Conservation (phyloP, 352 stramenopile species). For the Globisporangium apiculatum region DNA sequence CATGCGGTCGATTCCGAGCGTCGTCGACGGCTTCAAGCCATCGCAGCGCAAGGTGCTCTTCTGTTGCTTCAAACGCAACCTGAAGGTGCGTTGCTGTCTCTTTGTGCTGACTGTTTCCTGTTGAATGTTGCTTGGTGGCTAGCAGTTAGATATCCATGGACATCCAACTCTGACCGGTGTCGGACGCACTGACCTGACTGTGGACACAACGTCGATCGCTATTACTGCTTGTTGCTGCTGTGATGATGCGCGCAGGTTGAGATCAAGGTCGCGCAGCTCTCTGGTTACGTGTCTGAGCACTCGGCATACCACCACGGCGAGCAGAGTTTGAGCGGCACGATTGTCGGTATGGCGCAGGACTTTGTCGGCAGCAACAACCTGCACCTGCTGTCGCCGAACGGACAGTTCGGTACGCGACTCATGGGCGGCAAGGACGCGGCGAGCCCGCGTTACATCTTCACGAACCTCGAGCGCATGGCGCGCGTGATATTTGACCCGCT, state of each 20-base stretch:
- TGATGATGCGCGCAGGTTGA: slow-evolving; percentile 36
- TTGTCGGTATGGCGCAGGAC: slow-evolving; percentile 98
- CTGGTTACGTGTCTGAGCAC: slow-evolving; percentile 96
- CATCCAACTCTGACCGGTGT: too few relatives aligned
- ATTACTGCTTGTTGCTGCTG: too few relatives aligned
- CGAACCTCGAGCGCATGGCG: slow-evolving; percentile 83
- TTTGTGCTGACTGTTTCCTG: not conserved
- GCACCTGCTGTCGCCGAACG: slow-evolving; percentile 91
- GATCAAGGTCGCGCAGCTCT: slow-evolving; percentile 92
- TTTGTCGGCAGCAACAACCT: slow-evolving; percentile 99
- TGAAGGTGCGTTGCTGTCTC: slow-evolving; percentile 78
- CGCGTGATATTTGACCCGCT: slow-evolving; percentile 83
- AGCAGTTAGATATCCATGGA: too few relatives aligned
- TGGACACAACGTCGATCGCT: too few relatives aligned
- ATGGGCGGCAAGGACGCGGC: slow-evolving; percentile 95
- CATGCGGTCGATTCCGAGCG: slow-evolving; percentile 92
- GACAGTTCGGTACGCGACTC: slow-evolving; percentile 97
- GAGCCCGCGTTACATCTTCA: slow-evolving; percentile 93
- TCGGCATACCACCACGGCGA: slow-evolving; percentile 99
- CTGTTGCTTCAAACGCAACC: slow-evolving; percentile 97
- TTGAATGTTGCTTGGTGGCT: not conserved
- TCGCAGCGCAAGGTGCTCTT: slow-evolving; percentile 98
- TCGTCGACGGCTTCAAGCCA: slow-evolving; percentile 98
- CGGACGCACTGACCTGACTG: too few relatives aligned
- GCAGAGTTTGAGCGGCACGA: slow-evolving; percentile 91